A percentile compares a stretch with the other conserved stretches of the same genome.
These are phyloP conservation scores for Phytophthora constricta DNA, from an alignment of 352 stramenopile genomes.

Conservation along the genomic window DNA sequence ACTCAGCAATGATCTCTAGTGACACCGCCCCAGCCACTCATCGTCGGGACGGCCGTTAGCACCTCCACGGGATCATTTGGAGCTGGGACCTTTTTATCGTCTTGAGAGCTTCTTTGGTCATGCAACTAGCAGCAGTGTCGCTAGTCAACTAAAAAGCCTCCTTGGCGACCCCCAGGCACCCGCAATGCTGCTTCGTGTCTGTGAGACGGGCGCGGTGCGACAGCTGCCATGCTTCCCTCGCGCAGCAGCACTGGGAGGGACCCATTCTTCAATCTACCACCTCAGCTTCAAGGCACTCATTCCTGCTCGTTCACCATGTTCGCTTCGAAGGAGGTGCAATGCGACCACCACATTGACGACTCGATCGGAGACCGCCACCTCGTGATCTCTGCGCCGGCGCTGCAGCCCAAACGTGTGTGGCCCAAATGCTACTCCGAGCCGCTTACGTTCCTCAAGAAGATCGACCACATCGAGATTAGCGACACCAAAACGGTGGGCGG, in stretches of 20 bases:
- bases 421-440: constrained; percentile 39
- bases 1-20: too few species aligned
- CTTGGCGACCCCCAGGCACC: too few species aligned
- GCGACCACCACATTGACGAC: constrained; percentile 5
- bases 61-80: too few species aligned
- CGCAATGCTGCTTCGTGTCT: constrained; percentile 6
- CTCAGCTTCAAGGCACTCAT: constrained; percentile 1
- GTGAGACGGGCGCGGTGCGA: not conserved
- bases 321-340: not conserved
- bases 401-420: constrained; percentile 31
- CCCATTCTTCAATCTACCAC: constrained; percentile 22
- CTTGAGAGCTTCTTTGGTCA: too few species aligned
- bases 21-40: too few species aligned
- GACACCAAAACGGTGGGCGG: constrained; percentile 33
- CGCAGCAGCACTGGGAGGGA: constrained; percentile 11
- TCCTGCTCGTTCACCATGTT: not conserved
- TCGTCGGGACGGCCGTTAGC: too few species aligned
- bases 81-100: too few species aligned
- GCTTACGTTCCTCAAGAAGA: constrained; percentile 38
- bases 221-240: too few species aligned
- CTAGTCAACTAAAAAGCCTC: too few species aligned
- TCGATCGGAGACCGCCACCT: constrained; percentile 13
- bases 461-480: constrained; percentile 53
- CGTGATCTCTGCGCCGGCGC: constrained; percentile 12
- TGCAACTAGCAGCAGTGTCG: too few species aligned